Conservation (phyloP, 805 yeast genomes). For the Metschnikowia sp. region DNA sequence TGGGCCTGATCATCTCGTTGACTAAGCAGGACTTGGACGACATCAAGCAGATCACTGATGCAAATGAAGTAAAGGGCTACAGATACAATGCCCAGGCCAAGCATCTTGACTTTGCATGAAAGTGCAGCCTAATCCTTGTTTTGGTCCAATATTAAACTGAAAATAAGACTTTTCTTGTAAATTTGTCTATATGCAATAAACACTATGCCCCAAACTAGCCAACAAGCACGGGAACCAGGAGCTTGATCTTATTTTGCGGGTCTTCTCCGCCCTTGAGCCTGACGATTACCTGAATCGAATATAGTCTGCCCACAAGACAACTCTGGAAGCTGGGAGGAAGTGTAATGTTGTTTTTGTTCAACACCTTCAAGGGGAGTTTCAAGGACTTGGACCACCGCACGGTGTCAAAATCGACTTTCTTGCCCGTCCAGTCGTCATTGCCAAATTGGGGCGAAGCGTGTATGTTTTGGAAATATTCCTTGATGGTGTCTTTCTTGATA, state of each 20-base stretch:
- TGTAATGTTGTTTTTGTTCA: constrained; percentile 45
- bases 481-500: constrained; percentile 38
- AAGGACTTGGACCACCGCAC: constrained; percentile 31
- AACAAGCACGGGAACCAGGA: constrained; percentile 19
- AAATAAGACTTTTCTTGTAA: too few species aligned
- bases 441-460: constrained; percentile 19
- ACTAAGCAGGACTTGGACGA: constrained; percentile 55
- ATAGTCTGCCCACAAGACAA: constrained; percentile 58
- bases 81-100: constrained; percentile 42
- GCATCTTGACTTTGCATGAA: constrained; percentile 11
- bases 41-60: constrained; percentile 44
- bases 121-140: neutral
- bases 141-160: too few species aligned
- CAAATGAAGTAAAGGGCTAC: constrained; percentile 50
- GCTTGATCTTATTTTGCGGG: constrained; percentile 9
- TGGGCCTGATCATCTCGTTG: constrained; percentile 41
- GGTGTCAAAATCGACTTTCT: constrained; percentile 24
- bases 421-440: constrained; percentile 29
- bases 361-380: constrained; percentile 39
- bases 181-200: neutral
- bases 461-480: constrained; percentile 33
- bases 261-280: constrained; percentile 40
- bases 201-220: constrained; percentile 4
- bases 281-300: constrained; percentile 48
- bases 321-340: constrained; percentile 61